These are phyloP conservation scores for Cercospora citrullina DNA, from an alignment of 2,329 filamentous ascomycete genomes.

Conservation along the genomic window DNA sequence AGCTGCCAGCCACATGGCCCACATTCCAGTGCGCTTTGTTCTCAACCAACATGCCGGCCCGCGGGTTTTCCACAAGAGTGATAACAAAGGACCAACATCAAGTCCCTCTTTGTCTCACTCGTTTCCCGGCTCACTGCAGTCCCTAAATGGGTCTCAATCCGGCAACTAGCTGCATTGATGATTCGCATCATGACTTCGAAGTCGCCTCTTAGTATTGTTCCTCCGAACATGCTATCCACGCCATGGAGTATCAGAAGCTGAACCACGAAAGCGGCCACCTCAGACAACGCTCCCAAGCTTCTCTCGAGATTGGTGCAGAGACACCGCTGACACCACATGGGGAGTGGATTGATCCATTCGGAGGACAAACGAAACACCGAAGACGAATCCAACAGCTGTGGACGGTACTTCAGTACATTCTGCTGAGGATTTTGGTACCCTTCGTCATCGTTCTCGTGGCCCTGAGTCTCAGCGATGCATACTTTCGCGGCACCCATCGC, in stretches of 20 bases:
- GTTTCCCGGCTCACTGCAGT: neutral
- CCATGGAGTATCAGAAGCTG: conserved; percentile 8
- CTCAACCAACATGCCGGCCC: neutral
- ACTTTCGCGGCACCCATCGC: neutral
- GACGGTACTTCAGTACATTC: conserved; percentile 5
- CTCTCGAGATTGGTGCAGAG: neutral
- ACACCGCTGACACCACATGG: neutral
- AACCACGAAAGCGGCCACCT: conserved; percentile 5
- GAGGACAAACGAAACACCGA: neutral
- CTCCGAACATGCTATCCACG: neutral
- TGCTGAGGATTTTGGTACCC: conserved; percentile 9
- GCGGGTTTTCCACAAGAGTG: neutral
- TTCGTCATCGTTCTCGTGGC: conserved; percentile 14
- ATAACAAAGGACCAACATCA: neutral
- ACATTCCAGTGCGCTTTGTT: neutral
- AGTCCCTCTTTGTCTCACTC: neutral
- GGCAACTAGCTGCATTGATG: neutral
- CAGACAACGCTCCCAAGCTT: neutral
- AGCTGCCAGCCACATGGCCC: neutral
- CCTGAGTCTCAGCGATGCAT: conserved; percentile 7
- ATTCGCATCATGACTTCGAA: neutral
- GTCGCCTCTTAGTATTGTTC: neutral
- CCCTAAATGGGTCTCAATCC: neutral
- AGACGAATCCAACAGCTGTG: neutral
- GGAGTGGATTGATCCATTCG: conserved; percentile 1